A percentile compares a stretch with the other conserved stretches of the same genome.
Evolutionary conservation across 495 filamentous ascomycete species (phyloP).

Genomic region (Astrothelium subdiscretum): DNA sequence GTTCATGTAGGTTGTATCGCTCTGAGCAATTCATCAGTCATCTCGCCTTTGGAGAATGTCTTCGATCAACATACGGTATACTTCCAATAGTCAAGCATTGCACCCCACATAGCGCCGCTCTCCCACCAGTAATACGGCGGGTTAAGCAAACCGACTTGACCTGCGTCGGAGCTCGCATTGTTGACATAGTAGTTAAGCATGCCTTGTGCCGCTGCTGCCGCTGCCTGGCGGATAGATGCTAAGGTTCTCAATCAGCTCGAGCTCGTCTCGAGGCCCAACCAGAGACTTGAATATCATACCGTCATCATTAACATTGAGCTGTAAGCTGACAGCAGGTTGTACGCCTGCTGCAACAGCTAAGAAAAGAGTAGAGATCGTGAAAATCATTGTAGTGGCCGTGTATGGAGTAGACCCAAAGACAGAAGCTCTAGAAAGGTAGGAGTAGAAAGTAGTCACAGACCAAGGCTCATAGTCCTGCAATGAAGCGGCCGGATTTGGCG

Average conservation of each 20-base stretch:
- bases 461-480: not conserved
- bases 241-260: not conserved
- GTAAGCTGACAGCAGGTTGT: not conserved
- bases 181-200: slow-evolving; percentile 15
- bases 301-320: not conserved
- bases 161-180: slow-evolving; percentile 5
- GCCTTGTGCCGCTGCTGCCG: slow-evolving; percentile 8
- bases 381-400: not conserved
- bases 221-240: slow-evolving; percentile 16
- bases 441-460: not conserved
- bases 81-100: slow-evolving; percentile 18
- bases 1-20: slow-evolving; percentile 23
- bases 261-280: not conserved
- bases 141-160: slow-evolving; percentile 12
- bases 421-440: not conserved
- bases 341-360: not conserved
- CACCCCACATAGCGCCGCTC: slow-evolving; percentile 4
- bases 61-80: slow-evolving; percentile 5
- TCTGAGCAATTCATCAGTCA: slow-evolving; percentile 20
- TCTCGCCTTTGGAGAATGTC: not conserved
- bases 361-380: not conserved
- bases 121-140: slow-evolving; percentile 33
- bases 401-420: not conserved
- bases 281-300: not conserved
- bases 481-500: not conserved